These are phyloP conservation scores for Cercospora brassicicola DNA, from an alignment of 2,329 filamentous ascomycete genomes.

Conservation along the genomic window DNA sequence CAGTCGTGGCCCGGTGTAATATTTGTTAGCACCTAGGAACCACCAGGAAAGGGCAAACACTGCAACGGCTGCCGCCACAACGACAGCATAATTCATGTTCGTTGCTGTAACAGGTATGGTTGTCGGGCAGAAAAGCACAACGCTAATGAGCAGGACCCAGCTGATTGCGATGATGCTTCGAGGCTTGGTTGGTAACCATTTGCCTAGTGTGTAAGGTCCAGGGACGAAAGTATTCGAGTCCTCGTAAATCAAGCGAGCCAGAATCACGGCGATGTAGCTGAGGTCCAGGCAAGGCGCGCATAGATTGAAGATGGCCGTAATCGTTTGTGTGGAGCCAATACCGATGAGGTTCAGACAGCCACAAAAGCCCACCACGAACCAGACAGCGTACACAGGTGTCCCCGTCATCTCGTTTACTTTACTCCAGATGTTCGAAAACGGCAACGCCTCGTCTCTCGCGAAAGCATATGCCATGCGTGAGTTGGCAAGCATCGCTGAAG, in stretches of 20 bases:
- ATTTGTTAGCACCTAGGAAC: constrained; percentile 46
- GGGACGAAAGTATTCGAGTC: constrained; percentile 6
- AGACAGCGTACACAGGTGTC: constrained; percentile 64
- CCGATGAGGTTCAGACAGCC: constrained; percentile 54
- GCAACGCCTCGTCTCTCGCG: constrained; percentile 43
- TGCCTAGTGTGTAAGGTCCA: constrained; percentile 37
- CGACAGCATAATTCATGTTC: constrained; percentile 54
- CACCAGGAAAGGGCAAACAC: constrained; percentile 49
- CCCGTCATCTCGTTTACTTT: constrained; percentile 53
- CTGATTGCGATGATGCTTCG: constrained; percentile 49
- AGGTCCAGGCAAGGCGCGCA: constrained; percentile 51
- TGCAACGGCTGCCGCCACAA: constrained; percentile 52
- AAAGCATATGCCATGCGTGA: constrained; percentile 46
- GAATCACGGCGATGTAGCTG: constrained; percentile 61
- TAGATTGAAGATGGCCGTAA: constrained; percentile 52
- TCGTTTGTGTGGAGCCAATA: constrained; percentile 53
- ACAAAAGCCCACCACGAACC: constrained; percentile 63
- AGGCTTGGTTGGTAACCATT: constrained; percentile 53
- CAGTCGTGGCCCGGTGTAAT: constrained; percentile 61
- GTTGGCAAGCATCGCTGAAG: constrained; percentile 64
- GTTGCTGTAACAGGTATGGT: constrained; percentile 45
- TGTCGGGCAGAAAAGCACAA: constrained; percentile 57
- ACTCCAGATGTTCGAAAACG: constrained; percentile 42
- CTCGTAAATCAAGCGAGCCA: constrained; percentile 43
- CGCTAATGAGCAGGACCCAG: constrained; percentile 64